These are phyloP conservation scores for Saccharum hybrid DNA, from an alignment of 202 grass and related monocot species.

Conservation along the genomic window DNA sequence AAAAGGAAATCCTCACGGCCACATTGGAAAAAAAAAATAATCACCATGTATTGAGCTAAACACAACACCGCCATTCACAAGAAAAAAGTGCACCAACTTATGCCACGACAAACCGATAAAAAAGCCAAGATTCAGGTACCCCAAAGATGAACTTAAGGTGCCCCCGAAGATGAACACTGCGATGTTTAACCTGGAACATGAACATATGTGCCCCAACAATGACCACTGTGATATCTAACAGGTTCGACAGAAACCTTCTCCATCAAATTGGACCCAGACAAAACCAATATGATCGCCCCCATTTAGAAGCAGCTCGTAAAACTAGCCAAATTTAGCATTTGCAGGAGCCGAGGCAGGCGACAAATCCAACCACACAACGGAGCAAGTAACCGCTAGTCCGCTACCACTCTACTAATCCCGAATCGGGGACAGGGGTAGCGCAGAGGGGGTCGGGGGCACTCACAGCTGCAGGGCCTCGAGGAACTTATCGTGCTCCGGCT, in stretches of 20 bases:
- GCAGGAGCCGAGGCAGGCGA: not conserved
- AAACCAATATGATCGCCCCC: not conserved
- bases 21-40: not conserved
- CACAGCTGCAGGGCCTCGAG: constrained; percentile 86
- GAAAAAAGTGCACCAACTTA: not conserved
- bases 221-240: not conserved
- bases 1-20: not conserved
- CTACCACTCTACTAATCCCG: not conserved
- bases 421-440: no score
- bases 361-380: not conserved
- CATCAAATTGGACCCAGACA: not conserved
- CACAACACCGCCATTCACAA: not conserved
- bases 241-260: not conserved
- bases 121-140: not conserved
- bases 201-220: not conserved
- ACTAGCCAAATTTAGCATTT: not conserved
- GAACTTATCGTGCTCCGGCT: constrained; percentile 87
- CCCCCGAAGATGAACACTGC: not conserved
- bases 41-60: not conserved
- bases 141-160: not conserved
- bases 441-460: constrained; percentile 6
- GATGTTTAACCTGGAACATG: not conserved
- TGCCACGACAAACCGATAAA: not conserved
- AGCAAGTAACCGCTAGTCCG: not conserved
- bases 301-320: not conserved